Conservation (phyloP, 2,329 filamentous ascomycete genomes). For the Apiospora malaysiana region DNA sequence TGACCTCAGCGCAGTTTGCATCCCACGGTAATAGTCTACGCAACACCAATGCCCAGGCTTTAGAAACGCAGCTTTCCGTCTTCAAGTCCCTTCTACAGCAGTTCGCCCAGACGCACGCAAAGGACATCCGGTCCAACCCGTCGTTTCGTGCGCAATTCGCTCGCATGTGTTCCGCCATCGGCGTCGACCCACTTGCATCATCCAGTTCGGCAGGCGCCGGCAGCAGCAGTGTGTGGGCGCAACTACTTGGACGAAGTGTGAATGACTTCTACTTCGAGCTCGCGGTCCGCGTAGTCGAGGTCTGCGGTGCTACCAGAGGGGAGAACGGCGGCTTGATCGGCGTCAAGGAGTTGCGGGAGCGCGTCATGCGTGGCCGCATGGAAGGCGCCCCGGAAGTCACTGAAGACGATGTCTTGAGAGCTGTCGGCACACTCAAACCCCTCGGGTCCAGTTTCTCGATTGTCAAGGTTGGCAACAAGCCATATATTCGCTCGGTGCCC, state of each 20-base stretch:
- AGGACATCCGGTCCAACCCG: conserved; percentile 94
- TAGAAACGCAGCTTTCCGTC: conserved; percentile 91
- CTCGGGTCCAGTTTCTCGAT: conserved; percentile 88
- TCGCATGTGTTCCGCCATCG: conserved; percentile 97
- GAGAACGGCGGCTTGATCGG: conserved; percentile 95
- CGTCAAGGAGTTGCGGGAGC: conserved; percentile 78
- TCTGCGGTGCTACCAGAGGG: conserved; percentile 82
- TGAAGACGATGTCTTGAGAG: conserved; percentile 91
- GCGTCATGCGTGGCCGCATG: conserved; percentile 73
- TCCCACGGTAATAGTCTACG: conserved; percentile 89
- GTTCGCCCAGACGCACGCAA: conserved; percentile 92
- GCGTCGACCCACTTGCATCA: conserved; percentile 90
- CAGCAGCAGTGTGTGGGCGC: conserved; percentile 82
- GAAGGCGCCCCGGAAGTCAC: conserved; percentile 81
- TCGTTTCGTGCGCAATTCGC: conserved; percentile 96
- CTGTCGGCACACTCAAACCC: conserved; percentile 84
- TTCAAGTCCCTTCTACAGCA: conserved; percentile 95
- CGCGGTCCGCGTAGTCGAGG: conserved; percentile 92
- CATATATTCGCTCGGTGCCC: conserved; percentile 90
- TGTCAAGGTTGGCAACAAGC: conserved; percentile 79
- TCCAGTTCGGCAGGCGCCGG: conserved; percentile 49
- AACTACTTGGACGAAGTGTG: conserved; percentile 87
- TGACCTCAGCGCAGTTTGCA: conserved; percentile 88
- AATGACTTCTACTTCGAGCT: conserved; percentile 99
- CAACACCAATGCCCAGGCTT: conserved; percentile 79